A percentile compares a stretch with the other conserved stretches of the same genome.
These are phyloP conservation scores for Penicillium corylophilum DNA, from an alignment of 2,329 filamentous ascomycete genomes.

Conservation along the genomic window DNA sequence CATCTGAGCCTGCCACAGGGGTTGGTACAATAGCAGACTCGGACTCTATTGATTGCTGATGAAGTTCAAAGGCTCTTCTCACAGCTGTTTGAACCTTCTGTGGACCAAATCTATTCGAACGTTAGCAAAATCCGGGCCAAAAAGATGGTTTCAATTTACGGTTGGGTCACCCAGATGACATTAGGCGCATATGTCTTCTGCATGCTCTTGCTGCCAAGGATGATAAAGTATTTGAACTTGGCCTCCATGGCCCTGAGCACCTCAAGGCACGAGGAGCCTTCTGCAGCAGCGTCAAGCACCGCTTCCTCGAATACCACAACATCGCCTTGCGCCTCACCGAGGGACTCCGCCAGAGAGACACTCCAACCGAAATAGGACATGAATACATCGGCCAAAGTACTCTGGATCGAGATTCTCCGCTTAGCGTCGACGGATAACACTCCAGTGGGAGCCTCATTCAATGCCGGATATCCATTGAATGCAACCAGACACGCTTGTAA, in stretches of 20 bases:
- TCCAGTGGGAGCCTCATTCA: slow-evolving; percentile 22
- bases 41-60: neutral
- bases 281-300: slow-evolving; percentile 15
- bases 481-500: slow-evolving; percentile 28
- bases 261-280: slow-evolving; percentile 6
- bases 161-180: slow-evolving; percentile 27
- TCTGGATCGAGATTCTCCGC: slow-evolving; percentile 29
- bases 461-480: slow-evolving; percentile 24
- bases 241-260: neutral
- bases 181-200: slow-evolving; percentile 6
- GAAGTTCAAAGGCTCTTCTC: slow-evolving; percentile 8
- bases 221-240: slow-evolving; percentile 20
- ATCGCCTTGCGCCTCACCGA: slow-evolving; percentile 24
- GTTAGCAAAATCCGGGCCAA: slow-evolving; percentile 9
- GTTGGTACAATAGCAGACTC: neutral
- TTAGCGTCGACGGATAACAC: slow-evolving; percentile 27
- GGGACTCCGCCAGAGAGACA: slow-evolving; percentile 24
- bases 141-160: slow-evolving; percentile 17
- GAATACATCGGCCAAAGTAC: slow-evolving; percentile 26
- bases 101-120: slow-evolving; percentile 25
- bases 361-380: slow-evolving; percentile 25
- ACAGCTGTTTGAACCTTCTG: slow-evolving; percentile 26
- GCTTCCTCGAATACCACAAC: slow-evolving; percentile 30
- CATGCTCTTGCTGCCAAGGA: slow-evolving; percentile 16
- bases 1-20: neutral